These are phyloP conservation scores for Hanseniaspora nectarophila DNA, from an alignment of 805 yeast genomes.

Conservation along the genomic window DNA sequence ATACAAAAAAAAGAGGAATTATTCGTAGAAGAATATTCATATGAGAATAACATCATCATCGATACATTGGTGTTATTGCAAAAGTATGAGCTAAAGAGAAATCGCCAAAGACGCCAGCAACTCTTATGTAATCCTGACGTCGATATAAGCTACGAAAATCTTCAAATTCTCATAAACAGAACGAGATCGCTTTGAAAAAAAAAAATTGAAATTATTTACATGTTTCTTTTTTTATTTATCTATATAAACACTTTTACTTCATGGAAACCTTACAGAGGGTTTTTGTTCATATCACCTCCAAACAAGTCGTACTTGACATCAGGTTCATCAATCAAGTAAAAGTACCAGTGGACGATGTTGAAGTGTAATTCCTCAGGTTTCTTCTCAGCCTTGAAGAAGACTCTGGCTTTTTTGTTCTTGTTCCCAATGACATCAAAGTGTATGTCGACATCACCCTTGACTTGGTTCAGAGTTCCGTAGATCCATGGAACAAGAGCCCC, in stretches of 20 bases:
- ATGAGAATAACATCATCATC: neutral
- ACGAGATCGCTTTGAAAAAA: neutral
- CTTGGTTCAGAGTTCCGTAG: constrained; percentile 70
- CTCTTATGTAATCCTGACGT: too few relatives aligned
- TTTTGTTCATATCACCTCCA: neutral
- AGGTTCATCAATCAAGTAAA: constrained; percentile 37
- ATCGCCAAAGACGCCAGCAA: too few relatives aligned
- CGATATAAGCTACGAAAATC: neutral
- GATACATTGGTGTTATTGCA: neutral
- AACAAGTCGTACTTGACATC: neutral
- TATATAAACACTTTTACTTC: too few relatives aligned
- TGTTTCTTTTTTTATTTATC: neutral
- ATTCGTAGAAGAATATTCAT: too few relatives aligned
- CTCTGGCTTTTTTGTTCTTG: constrained; percentile 40
- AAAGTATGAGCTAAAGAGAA: neutral
- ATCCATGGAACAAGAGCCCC: constrained; percentile 76
- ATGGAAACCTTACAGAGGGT: neutral
- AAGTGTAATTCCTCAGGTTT: constrained; percentile 47
- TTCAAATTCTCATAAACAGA: neutral
- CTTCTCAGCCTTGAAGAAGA: constrained; percentile 59
- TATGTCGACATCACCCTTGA: constrained; percentile 68
- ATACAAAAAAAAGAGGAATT: too few relatives aligned
- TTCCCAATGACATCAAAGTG: constrained; percentile 60
- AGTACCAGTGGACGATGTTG: constrained; percentile 50
- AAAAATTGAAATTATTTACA: neutral